Evolutionary conservation across 306 rosid species (phyloP), one percentile per base, ranked within the genome.

Genomic region (Castanea mollissima): DNA sequence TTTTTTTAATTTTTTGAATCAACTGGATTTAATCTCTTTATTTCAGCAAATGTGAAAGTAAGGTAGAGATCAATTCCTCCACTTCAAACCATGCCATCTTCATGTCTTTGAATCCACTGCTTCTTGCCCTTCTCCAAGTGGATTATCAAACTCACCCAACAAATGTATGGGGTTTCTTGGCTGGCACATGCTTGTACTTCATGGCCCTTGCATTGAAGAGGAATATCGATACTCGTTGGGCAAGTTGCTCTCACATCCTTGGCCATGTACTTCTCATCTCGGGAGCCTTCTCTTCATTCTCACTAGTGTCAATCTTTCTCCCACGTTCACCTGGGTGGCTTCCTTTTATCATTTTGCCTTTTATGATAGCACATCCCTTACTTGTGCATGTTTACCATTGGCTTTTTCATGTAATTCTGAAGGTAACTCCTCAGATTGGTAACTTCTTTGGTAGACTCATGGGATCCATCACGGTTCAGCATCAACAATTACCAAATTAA

Each of bases 121-220:
- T 78, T 15, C 56, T 78, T 7, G 81, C 69, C 19, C 57, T 69
- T 5, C 67, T 78, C 11, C 81, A 69, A 78, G 81, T 78, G 69
- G 70, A 78, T 55, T 78, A 75, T 31, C 80, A 67, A 77, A 55
- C 57, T 7, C 75, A 78, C 75, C 68, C 58, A 12, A 1, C 7
- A 3, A n/a, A n/a, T 19, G 70, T 78, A 44, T 69, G 75, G 81
- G 57, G 44, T 16, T 69, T 78, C 44, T 25, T 69, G 49, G 0
- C 58, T 27, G 68, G 75, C 20, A 78, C 81, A 1, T 44, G 56
- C 14, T 9, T 78, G 20, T 78, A 69, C 69, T 78, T 69, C 75
- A 56, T 78, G 19, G 75, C 75, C 0, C 57, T 78, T 27, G 81
- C 58, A 23, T 68, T 75, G 14, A 55, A 56, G 56, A 34, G 55